Percentiles rank a stretch among this genome's conserved stretches.
Conservation (phyloP, 495 filamentous ascomycete species). For the Penicillium waksmanii region DNA sequence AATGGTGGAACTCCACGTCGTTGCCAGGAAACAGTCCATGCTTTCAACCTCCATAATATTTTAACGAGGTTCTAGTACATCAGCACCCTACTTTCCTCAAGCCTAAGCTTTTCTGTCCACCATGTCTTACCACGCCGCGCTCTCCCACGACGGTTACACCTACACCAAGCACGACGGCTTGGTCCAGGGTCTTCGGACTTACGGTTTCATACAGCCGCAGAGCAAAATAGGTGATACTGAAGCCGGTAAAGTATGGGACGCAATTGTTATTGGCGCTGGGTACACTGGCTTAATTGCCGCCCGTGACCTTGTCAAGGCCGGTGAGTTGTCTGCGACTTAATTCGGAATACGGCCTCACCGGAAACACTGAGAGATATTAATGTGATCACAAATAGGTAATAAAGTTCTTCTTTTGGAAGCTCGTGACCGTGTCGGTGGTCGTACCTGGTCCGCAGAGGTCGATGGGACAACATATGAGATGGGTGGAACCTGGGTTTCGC, state of each 20-base stretch:
- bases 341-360: no score
- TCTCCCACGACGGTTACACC: neutral
- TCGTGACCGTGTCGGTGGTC: constrained; percentile 38
- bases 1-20: no score
- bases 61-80: no score
- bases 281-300: constrained; percentile 28
- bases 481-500: constrained; percentile 37
- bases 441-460: constrained; percentile 30
- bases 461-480: constrained; percentile 32
- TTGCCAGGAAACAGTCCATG: no score
- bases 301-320: constrained; percentile 20
- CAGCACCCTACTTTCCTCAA: no score
- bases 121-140: neutral
- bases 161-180: constrained; percentile 1
- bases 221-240: neutral
- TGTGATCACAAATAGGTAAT: constrained; percentile 4
- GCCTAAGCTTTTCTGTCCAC: no score
- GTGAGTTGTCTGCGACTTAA: constrained; percentile 8
- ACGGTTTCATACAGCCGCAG: neutral
- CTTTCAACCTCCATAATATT: no score
- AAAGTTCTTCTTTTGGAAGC: constrained; percentile 37
- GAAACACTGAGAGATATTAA: neutral
- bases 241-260: constrained; percentile 12
- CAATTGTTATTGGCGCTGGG: constrained; percentile 29
- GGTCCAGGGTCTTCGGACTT: neutral